Percentiles rank a stretch among this genome's conserved stretches.
Conservation (phyloP, 768 basidiomycete species). For the Baorangia bicolor region DNA sequence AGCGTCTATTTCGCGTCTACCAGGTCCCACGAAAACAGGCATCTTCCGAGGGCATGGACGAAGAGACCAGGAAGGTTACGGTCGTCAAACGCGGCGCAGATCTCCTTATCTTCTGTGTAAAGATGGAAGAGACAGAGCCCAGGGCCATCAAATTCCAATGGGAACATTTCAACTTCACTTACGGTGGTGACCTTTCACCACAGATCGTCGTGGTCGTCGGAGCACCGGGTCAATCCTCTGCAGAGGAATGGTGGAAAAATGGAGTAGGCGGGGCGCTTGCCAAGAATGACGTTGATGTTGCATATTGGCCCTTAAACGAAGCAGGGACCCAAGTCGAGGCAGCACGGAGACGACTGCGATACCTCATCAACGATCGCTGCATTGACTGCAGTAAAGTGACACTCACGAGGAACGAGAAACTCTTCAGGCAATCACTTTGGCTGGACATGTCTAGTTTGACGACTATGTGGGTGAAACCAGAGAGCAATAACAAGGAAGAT, state of each 20-base stretch:
- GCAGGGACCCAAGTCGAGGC: neutral
- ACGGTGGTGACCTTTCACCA: conserved; percentile 28
- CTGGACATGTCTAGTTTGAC: conserved; percentile 16
- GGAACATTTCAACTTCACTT: conserved; percentile 27
- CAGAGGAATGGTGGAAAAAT: conserved; percentile 24
- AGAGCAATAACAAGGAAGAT: conserved; percentile 1
- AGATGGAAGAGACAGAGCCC: neutral
- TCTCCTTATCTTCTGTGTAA: conserved; percentile 27
- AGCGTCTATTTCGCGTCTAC: conserved; percentile 21
- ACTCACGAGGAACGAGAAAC: conserved; percentile 2
- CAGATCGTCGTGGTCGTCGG: conserved; percentile 25
- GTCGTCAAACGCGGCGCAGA: conserved; percentile 24
- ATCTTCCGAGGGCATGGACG: neutral
- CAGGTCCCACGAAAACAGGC: conserved; percentile 16
- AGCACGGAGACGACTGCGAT: conserved; percentile 5
- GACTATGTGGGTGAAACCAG: conserved; percentile 8
- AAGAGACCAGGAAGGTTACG: conserved; percentile 4
- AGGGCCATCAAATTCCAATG: conserved; percentile 20
- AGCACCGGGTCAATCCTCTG: conserved; percentile 9
- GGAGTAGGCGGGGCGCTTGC: neutral
- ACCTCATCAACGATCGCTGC: conserved; percentile 22
- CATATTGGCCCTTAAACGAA: conserved; percentile 3
- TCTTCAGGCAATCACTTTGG: conserved; percentile 12
- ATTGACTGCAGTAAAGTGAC: conserved; percentile 20
- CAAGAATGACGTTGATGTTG: conserved; percentile 9